A percentile compares a stretch with the other conserved stretches of the same genome.
These are phyloP conservation scores for Claviceps sp. DNA, from an alignment of 2,329 filamentous ascomycete genomes.

Conservation along the genomic window DNA sequence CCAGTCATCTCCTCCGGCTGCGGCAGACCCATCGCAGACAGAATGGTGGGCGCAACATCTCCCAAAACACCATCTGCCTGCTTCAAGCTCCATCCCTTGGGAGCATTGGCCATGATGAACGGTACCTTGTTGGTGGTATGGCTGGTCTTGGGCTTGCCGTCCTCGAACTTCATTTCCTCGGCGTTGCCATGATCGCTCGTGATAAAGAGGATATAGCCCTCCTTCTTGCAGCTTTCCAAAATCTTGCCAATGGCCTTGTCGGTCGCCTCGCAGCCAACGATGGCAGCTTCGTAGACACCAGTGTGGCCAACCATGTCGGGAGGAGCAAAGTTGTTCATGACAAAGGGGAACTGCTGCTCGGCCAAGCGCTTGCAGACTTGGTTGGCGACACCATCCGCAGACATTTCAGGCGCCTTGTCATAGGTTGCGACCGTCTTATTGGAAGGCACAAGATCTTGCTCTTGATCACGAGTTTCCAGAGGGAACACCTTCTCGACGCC, in stretches of 20 bases:
- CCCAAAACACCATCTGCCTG: conserved; percentile 82
- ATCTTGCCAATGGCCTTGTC: conserved; percentile 91
- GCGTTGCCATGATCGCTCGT: conserved; percentile 96
- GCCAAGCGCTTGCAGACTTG: conserved; percentile 79
- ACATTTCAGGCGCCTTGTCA: conserved; percentile 92
- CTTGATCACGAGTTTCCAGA: conserved; percentile 79
- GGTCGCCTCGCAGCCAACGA: conserved; percentile 71
- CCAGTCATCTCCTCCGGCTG: conserved; percentile 91
- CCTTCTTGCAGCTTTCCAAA: conserved; percentile 85
- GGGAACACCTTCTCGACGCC: conserved; percentile 94
- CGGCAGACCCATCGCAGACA: conserved; percentile 80
- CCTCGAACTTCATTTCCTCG: conserved; percentile 95
- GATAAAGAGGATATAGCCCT: conserved; percentile 87
- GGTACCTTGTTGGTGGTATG: conserved; percentile 98
- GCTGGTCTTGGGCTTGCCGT: conserved; percentile 93
- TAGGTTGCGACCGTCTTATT: conserved; percentile 88
- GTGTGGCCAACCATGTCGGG: conserved; percentile 99
- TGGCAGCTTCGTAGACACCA: conserved; percentile 88
- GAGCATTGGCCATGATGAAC: conserved; percentile 95
- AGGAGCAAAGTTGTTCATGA: conserved; percentile 99
- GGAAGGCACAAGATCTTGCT: conserved; percentile 64
- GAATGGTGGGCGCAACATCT: conserved; percentile 89
- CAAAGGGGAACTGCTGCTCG: conserved; percentile 80
- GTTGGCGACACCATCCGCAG: conserved; percentile 75
- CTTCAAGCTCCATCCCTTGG: conserved; percentile 75